A percentile compares a stretch with the other conserved stretches of the same genome.
phyloP scores from a whole-genome alignment of 352 stramenopile genomes.

The Hyaloperonospora arabidopsidis region DNA sequence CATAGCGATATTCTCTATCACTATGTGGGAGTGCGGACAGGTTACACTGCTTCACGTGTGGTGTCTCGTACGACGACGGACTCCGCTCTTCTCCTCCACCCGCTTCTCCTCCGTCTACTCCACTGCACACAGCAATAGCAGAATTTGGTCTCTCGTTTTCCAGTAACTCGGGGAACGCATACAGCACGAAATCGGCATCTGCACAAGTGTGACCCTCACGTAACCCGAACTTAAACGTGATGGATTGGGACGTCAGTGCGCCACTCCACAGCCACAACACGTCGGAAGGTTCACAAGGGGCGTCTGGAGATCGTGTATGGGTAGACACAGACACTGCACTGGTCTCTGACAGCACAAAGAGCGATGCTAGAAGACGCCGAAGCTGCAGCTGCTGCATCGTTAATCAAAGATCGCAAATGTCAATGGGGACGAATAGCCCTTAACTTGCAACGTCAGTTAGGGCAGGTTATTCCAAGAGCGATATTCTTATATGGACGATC shows the following conservation, averaged over 20 bases:
- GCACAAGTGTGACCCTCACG: conserved; percentile 40
- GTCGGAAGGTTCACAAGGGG: conserved; percentile 31
- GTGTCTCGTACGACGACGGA: conserved; percentile 18
- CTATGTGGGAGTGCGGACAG: conserved; percentile 41
- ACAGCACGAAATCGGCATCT: conserved; percentile 48
- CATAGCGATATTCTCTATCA: conserved; percentile 50
- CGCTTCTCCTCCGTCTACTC: conserved; percentile 22
- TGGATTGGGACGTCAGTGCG: conserved; percentile 50
- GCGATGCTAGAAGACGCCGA: too few relatives aligned
- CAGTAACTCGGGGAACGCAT: conserved; percentile 39
- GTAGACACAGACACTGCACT: too few relatives aligned
- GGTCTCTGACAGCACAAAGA: too few relatives aligned
- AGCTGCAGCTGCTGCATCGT: too few relatives aligned
- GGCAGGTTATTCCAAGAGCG: too few relatives aligned
- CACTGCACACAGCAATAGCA: conserved; percentile 29
- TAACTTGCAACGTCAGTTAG: too few relatives aligned
- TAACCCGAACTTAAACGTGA: conserved; percentile 69
- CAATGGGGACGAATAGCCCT: too few relatives aligned
- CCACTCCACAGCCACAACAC: conserved; percentile 73
- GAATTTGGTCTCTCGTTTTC: conserved; percentile 45
- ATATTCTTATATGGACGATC: too few relatives aligned
- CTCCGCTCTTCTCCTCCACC: conserved; percentile 25
- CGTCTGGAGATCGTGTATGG: not conserved
- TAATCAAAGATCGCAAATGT: too few relatives aligned
- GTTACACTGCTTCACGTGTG: conserved; percentile 42